Conservation (phyloP, 1,139 yeast species). For the Saccharomycopsis hybrid region DNA sequence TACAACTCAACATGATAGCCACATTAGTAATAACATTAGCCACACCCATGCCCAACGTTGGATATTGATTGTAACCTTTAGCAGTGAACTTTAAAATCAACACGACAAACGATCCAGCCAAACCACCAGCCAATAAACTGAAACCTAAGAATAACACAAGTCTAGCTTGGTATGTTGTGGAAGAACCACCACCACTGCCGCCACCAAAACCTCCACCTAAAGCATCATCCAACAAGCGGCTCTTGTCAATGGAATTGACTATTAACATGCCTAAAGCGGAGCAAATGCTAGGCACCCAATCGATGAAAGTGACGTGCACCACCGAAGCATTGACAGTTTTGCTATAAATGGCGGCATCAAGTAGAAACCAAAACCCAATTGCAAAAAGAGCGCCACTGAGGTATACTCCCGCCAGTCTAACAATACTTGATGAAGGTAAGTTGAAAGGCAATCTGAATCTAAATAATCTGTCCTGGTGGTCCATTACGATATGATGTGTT, state of each 20-base stretch:
- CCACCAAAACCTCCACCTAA: conserved; percentile 42
- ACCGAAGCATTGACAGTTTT: conserved; percentile 78
- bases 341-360: conserved; percentile 85
- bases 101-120: conserved; percentile 88
- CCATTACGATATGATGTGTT: conserved; percentile 8
- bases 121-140: conserved; percentile 86
- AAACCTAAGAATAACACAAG: conserved; percentile 86
- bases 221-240: conserved; percentile 57
- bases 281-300: conserved; percentile 92
- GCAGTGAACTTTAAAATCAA: conserved; percentile 76
- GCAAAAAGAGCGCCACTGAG: conserved; percentile 42
- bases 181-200: conserved; percentile 30
- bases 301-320: conserved; percentile 84
- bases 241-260: conserved; percentile 86
- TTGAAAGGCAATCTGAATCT: conserved; percentile 18
- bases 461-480: conserved; percentile 18
- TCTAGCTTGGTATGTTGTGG: conserved; percentile 90
- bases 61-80: conserved; percentile 67
- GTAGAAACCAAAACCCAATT: conserved; percentile 80
- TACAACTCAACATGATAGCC: conserved; percentile 80
- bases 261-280: conserved; percentile 87
- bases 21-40: conserved; percentile 79
- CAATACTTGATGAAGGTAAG: conserved; percentile 16
- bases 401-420: conserved; percentile 18
- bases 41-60: conserved; percentile 93